These are phyloP conservation scores for Dorcoceras hygrometricum DNA, from an alignment of 257 asterid species.

Conservation along the genomic window DNA sequence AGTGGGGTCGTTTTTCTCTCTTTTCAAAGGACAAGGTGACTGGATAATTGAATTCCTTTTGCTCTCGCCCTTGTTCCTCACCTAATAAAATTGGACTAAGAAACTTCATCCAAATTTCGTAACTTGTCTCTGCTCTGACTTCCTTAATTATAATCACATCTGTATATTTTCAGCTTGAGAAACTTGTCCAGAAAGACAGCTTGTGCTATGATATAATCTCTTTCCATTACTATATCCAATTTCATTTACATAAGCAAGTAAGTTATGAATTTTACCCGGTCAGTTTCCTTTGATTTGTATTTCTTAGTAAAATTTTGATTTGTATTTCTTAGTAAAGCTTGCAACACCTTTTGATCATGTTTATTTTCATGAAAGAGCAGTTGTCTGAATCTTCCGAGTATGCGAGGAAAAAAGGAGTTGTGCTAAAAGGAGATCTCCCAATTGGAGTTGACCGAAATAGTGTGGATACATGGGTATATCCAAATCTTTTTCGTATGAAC, in stretches of 20 bases:
- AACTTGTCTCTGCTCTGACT: slow-evolving; percentile 6
- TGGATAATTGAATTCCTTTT: slow-evolving; percentile 6
- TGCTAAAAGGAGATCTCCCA: slow-evolving; percentile 95
- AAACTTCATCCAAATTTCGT: background rate
- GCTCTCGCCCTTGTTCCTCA: slow-evolving; percentile 1
- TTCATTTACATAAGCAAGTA: slow-evolving; percentile 81
- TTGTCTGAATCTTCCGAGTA: slow-evolving; percentile 88
- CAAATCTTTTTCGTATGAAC: slow-evolving; percentile 88
- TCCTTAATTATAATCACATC: slow-evolving; percentile 17
- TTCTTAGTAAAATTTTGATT: slow-evolving; percentile 14
- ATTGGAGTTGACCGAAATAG: slow-evolving; percentile 93
- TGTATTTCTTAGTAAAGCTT: slow-evolving; percentile 19
- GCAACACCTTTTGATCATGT: slow-evolving; percentile 18
- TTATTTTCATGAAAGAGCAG: slow-evolving; percentile 36
- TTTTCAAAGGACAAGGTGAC: slow-evolving; percentile 70
- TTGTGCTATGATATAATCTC: slow-evolving; percentile 62
- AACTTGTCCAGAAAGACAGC: slow-evolving; percentile 71
- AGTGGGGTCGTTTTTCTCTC: slow-evolving; percentile 86
- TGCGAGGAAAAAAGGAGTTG: slow-evolving; percentile 81
- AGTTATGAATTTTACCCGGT: slow-evolving; percentile 26
- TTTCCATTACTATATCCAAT: slow-evolving; percentile 89
- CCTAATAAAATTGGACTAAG: background rate
- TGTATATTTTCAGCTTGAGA: slow-evolving; percentile 74
- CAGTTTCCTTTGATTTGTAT: slow-evolving; percentile 19
- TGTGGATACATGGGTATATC: slow-evolving; percentile 97